Evolutionary conservation across 257 asterid species (phyloP).

Genomic region (Pogostemon cablin): DNA sequence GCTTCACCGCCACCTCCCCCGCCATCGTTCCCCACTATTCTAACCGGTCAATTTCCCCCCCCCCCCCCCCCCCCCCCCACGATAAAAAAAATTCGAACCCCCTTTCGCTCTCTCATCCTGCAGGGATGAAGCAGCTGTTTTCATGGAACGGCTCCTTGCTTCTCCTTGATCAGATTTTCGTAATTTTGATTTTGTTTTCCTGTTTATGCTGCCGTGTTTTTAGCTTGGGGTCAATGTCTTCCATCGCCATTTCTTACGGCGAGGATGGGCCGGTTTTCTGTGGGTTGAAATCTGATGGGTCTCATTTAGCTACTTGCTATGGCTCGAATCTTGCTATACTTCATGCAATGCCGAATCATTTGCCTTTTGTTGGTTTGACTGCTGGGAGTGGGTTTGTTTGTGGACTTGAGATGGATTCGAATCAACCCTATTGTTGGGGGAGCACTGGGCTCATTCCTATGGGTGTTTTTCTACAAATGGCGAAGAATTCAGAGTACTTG

Average conservation of each 20-base stretch:
- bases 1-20: conserved; percentile 39
- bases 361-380: conserved; percentile 63
- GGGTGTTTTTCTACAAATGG: conserved; percentile 60
- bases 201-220: conserved; percentile 44
- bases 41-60: background rate
- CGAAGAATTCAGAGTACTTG: conserved; percentile 53
- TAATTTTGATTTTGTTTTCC: conserved; percentile 43
- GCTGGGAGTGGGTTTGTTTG: conserved; percentile 87
- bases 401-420: conserved; percentile 61
- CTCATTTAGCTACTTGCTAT: conserved; percentile 69
- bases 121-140: conserved; percentile 28
- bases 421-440: conserved; percentile 91
- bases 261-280: conserved; percentile 85
- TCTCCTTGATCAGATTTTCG: conserved; percentile 32
- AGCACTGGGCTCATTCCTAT: conserved; percentile 59
- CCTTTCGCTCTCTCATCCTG: background rate
- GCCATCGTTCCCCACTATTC: conserved; percentile 18
- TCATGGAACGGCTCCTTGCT: conserved; percentile 27
- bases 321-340: conserved; percentile 71
- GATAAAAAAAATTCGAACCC: background rate
- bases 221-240: conserved; percentile 89
- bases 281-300: conserved; percentile 80
- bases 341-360: conserved; percentile 60
- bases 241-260: conserved; percentile 85
- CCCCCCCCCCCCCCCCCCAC: conserved; percentile 13